These are phyloP conservation scores for Oidiodendron maius DNA, from an alignment of 495 filamentous ascomycete species.

Conservation along the genomic window DNA sequence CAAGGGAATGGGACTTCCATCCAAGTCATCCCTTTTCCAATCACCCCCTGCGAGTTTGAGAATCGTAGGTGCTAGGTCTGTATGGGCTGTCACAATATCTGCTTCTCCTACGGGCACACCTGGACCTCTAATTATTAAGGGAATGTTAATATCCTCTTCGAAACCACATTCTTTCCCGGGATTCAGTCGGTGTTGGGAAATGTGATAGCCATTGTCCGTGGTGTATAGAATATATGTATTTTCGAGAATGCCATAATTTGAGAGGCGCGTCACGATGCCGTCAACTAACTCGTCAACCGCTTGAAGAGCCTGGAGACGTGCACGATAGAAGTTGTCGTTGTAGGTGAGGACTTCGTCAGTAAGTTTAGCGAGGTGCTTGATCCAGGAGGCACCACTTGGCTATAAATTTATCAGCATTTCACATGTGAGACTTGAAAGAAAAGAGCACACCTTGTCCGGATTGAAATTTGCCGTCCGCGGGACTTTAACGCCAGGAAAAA, in stretches of 20 bases:
- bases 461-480: constrained; percentile 43
- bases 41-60: constrained; percentile 42
- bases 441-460: constrained; percentile 36
- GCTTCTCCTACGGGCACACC: constrained; percentile 33
- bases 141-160: constrained; percentile 64
- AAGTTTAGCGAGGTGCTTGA: constrained; percentile 43
- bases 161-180: constrained; percentile 63
- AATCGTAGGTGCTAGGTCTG: constrained; percentile 60
- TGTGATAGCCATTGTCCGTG: constrained; percentile 66
- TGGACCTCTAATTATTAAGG: constrained; percentile 53
- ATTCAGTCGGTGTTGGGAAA: constrained; percentile 60
- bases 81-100: constrained; percentile 55
- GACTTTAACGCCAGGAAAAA: constrained; percentile 38
- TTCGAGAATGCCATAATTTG: constrained; percentile 44
- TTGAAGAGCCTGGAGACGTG: constrained; percentile 55
- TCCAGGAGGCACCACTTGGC: constrained; percentile 53
- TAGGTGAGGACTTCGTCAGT: constrained; percentile 50
- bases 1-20: constrained; percentile 47
- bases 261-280: constrained; percentile 42
- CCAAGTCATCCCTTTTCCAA: constrained; percentile 39
- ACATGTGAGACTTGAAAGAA: background rate
- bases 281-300: constrained; percentile 62
- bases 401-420: constrained; percentile 1
- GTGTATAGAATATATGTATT: constrained; percentile 65
- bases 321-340: constrained; percentile 60